Evolutionary conservation across 164 flowering plant species (phyloP), one percentile per base, ranked within the genome.

Genomic region (Protea cynaroides): DNA sequence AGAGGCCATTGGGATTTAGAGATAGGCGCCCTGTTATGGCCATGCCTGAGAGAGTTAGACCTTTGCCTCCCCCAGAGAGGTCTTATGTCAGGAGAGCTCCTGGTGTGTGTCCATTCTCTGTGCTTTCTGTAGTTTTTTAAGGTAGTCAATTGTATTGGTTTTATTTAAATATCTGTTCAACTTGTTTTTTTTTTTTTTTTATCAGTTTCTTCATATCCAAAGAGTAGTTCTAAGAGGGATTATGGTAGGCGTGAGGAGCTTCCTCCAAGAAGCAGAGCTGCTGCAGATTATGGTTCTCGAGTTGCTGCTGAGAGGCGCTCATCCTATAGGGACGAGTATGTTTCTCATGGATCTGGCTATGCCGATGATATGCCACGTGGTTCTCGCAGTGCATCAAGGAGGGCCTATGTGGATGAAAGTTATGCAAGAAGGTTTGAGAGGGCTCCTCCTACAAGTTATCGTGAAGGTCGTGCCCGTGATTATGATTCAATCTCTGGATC

Each of bases 401-500:
- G 96, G 71, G 73, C 81, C 44, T 91, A 86, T 73, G 75, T 76
- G 13, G 95, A 94, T 79, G 98, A 94, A 68, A 81, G 85, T 36
- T 90, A 94, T 76, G 80, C 72, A 0, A 86, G 78, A 66, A 82
- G 96, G 72, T 81, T 78, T 80, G 97, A 92, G 71, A 88, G 96
- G 74, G 90, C 84, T 40, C 86, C 86, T 72, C 86, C 86, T 73
- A 84, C 91, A 59, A 75, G 81, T 69, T 89, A 89, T 70, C 83
- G 84, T 34, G 97, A 94, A 67, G 86, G 80, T 24, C 93, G 87
- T 56, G 63, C 78, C 15, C 90, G 86, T 66, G 96, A 89, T 65
- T 89, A 86, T 76, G 97, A 88, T 21, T 70, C 94, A 12, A 21
- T 92, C 11, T 72, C 97, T 65, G 99, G 97, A 25, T 86, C 97